Percentiles rank a stretch among this genome's conserved stretches.
phyloP scores from a whole-genome alignment of 2,329 filamentous ascomycete genomes.

The Fusarium sambucinum region DNA sequence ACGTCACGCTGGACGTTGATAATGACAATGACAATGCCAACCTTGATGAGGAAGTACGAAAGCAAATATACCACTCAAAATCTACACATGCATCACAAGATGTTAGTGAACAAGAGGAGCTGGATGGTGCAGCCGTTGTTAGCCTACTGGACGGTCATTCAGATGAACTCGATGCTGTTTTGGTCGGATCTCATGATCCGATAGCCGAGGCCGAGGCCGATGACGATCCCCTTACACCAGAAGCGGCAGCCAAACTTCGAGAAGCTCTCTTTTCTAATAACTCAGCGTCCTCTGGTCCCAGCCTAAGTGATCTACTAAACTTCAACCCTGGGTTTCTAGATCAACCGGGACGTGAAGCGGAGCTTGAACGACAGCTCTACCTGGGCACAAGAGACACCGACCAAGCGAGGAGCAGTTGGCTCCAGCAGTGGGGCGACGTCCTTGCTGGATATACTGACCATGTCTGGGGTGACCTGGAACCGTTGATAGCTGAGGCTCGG shows the following conservation, averaged over 20 bases:
- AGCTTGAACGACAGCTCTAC: conserved; percentile 44
- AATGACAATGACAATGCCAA: conserved; percentile 15
- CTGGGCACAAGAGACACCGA: conserved; percentile 56
- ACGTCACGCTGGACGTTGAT: conserved; percentile 26
- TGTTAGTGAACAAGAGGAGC: conserved; percentile 44
- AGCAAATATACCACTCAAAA: not conserved
- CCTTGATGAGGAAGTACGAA: not conserved
- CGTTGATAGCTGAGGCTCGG: conserved; percentile 67
- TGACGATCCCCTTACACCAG: conserved; percentile 38
- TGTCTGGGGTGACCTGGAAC: conserved; percentile 74
- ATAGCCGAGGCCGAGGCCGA: conserved; percentile 47
- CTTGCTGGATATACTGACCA: conserved; percentile 71
- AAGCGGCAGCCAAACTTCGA: conserved; percentile 52
- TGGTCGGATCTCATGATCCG: conserved; percentile 40
- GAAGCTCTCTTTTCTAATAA: conserved; percentile 54
- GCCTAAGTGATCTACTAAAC: conserved; percentile 63
- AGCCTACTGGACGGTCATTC: conserved; percentile 52
- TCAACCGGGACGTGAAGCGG: conserved; percentile 35
- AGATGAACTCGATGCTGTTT: conserved; percentile 31
- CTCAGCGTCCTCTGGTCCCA: conserved; percentile 11
- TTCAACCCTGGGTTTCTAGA: conserved; percentile 62
- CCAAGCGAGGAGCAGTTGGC: conserved; percentile 61
- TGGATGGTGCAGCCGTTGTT: conserved; percentile 57
- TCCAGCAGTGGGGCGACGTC: conserved; percentile 68
- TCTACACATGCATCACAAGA: not conserved